Evolutionary conservation across 805 yeast species (phyloP), one percentile per base, ranked within the genome.

Genomic region (Priceomyces fermenticarens): DNA sequence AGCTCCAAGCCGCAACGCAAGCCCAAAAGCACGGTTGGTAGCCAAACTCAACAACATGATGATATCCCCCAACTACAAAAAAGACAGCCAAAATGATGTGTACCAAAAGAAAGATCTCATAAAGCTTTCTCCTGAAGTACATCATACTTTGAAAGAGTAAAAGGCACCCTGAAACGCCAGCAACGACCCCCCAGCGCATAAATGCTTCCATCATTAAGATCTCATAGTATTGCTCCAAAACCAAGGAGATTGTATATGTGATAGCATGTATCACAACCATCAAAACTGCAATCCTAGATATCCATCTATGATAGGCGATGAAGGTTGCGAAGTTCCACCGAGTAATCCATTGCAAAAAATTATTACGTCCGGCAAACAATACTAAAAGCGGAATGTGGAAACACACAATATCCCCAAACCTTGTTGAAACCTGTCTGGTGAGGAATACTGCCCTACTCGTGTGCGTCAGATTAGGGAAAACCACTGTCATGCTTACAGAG

Each of bases 281-380:
- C 12, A 51, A 32, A 30, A 63, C 48, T 10, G 52, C 46, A 10
- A 59, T 39, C 47, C 73, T 53, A 3, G 73, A 73, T 29, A 65
- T 55, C 75, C 77, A 73, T 48, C 70, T 69, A 49, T 75, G 80
- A 45, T 60, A 70, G 11, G 62, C 46, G 28, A 71, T 62, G 50
- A 69, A 72, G 2, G 70, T 60, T 20, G 68, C 58, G 51, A 57
- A 72, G 32, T 63, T 65, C 83, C 84, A 77, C 17, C 83, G 75
- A 1, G 87, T 77, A 12, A 77, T n/a, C 77, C 78, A 77, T 44
- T 74, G 80, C 42, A 82, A 56, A 36, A 83, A 55, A 52, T 81
- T 82, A 58, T 82, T 82, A 49, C 87, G 62, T 32, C 85, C 78
- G 2, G 85, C 81, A 53, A 81, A 80, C 37, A 80, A 57, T 26